These are phyloP conservation scores for Alopecurus myosuroides DNA, from an alignment of 176 grass and related monocot genomes.

Conservation along the genomic window DNA sequence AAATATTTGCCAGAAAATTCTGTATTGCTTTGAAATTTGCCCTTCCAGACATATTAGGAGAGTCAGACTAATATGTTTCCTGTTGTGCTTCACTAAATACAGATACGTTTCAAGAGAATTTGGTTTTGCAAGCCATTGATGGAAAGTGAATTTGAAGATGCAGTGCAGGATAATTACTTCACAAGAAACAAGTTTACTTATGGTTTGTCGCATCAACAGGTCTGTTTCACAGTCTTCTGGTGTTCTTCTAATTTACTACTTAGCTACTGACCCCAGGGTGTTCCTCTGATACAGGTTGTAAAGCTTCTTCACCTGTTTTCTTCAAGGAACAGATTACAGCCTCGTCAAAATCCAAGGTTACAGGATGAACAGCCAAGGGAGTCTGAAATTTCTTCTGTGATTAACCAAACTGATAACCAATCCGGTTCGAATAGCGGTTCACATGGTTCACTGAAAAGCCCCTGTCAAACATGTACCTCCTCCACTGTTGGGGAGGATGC, in stretches of 20 bases:
- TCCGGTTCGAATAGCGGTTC: conserved; percentile 43
- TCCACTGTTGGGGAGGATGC: conserved; percentile 24
- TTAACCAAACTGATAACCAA: conserved; percentile 36
- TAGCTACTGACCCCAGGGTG: conserved; percentile 13
- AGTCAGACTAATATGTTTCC: not conserved
- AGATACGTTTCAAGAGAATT: conserved; percentile 57
- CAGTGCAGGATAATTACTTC: conserved; percentile 14
- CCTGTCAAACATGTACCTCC: conserved; percentile 39
- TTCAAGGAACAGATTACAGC: conserved; percentile 38
- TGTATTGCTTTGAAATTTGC: not conserved
- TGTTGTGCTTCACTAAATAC: conserved; percentile 16
- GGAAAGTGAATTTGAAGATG: conserved; percentile 39
- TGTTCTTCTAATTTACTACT: conserved; percentile 19
- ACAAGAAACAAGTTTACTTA: conserved; percentile 26
- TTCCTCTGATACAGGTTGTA: conserved; percentile 43
- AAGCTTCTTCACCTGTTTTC: conserved; percentile 58
- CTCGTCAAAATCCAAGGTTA: conserved; percentile 4
- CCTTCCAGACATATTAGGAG: not conserved
- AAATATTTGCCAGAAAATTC: not conserved
- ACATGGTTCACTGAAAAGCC: conserved; percentile 35
- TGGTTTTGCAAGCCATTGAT: conserved; percentile 56
- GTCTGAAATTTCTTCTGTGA: conserved; percentile 31
- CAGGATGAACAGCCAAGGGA: conserved; percentile 19
- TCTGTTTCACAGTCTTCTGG: conserved; percentile 15
- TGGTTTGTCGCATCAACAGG: conserved; percentile 45